phyloP scores from a whole-genome alignment of 139 green algal species.

The Klebsormidium nitens region DNA sequence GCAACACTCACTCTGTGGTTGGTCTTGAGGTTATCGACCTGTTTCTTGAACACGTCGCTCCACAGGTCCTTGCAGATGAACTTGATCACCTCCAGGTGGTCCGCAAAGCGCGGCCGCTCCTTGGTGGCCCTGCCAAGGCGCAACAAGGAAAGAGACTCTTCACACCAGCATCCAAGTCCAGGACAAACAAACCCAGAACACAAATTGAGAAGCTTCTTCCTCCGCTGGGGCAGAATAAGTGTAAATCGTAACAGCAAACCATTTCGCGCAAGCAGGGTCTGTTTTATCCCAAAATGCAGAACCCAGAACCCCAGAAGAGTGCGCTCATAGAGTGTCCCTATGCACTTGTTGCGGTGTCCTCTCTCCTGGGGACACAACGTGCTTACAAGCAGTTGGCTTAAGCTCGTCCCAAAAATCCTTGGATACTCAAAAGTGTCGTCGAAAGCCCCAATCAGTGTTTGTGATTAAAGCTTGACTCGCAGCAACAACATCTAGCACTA shows the following conservation, averaged over 20 bases:
- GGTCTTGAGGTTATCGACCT: conserved; percentile 53
- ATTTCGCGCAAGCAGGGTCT: not conserved
- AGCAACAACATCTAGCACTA: too few species aligned
- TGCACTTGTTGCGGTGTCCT: too few species aligned
- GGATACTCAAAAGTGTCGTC: too few species aligned
- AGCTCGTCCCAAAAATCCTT: too few species aligned
- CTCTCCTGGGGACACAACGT: too few species aligned
- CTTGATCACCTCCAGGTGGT: conserved; percentile 49
- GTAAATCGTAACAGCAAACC: not conserved
- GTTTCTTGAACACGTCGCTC: conserved; percentile 45
- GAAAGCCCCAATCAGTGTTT: too few species aligned
- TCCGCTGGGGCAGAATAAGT: not conserved
- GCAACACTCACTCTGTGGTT: conserved; percentile 40
- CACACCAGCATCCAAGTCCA: not conserved
- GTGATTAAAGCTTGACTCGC: too few species aligned
- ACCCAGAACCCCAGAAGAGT: not conserved
- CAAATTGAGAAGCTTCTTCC: not conserved
- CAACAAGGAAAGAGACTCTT: conserved; percentile 1
- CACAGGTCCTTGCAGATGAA: conserved; percentile 51
- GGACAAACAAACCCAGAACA: not conserved
- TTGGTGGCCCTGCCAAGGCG: conserved; percentile 41
- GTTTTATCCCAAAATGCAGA: not conserved
- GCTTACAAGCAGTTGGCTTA: too few species aligned
- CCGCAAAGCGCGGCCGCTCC: conserved; percentile 24
- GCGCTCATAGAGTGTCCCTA: too few species aligned